Evolutionary conservation across 345 rosid genomes (phyloP).

Genomic region (Gossypium anomalum): DNA sequence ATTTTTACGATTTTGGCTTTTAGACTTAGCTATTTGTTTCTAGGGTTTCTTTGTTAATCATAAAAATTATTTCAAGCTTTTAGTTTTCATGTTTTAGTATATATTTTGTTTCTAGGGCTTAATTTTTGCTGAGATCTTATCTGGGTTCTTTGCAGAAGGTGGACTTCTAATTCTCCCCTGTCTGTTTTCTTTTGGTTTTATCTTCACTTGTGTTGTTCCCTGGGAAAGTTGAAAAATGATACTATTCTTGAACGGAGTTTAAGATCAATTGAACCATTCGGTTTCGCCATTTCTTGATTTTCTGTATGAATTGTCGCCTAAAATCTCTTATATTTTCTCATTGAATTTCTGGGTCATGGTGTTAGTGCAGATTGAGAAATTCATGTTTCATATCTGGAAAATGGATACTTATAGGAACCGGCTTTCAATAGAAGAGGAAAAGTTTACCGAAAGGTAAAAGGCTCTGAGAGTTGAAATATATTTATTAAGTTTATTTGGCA

Average conservation of each 20-base stretch:
- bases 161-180: not conserved
- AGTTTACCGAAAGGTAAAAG: slow-evolving; percentile 56
- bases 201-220: not conserved
- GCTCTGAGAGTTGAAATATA: not conserved
- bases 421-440: slow-evolving; percentile 59
- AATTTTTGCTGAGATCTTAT: slow-evolving; percentile 81
- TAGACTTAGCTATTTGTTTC: too few species aligned
- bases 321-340: not conserved
- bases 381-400: slow-evolving; percentile 55
- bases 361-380: slow-evolving; percentile 68
- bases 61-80: too few species aligned
- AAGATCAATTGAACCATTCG: not conserved
- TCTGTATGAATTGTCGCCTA: not conserved
- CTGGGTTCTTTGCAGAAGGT: slow-evolving; percentile 88
- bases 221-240: not conserved
- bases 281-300: not conserved
- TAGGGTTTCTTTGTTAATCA: too few species aligned
- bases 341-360: not conserved
- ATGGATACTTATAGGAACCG: slow-evolving; percentile 43
- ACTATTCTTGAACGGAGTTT: not conserved
- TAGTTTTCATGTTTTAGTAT: too few species aligned
- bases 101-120: too few species aligned
- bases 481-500: not conserved
- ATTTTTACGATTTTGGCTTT: too few species aligned
- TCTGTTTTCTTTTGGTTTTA: not conserved